A percentile compares a stretch with the other conserved stretches of the same genome.
Evolutionary conservation across 768 basidiomycete genomes (phyloP).

Genomic region (Podaxis sp.): DNA sequence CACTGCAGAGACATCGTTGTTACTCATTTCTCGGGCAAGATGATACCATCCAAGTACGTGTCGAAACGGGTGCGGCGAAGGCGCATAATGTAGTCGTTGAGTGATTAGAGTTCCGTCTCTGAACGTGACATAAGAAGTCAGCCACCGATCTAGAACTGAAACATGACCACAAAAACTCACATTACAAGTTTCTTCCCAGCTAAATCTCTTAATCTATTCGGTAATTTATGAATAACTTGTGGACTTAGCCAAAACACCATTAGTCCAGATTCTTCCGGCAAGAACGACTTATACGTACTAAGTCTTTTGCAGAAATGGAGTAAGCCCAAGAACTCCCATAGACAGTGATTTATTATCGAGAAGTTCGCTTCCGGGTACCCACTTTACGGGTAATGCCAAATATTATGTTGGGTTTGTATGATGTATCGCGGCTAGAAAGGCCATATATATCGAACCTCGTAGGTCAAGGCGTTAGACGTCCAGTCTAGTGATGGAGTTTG

Average conservation of each 20-base stretch:
- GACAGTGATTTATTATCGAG: slow-evolving; percentile 7
- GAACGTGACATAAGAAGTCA: slow-evolving; percentile 8
- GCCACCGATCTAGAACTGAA: neutral
- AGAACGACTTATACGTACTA: slow-evolving; percentile 36
- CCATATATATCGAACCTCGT: slow-evolving; percentile 3
- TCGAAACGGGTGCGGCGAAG: slow-evolving; percentile 54
- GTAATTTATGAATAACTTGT: slow-evolving; percentile 56
- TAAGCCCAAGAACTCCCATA: slow-evolving; percentile 73
- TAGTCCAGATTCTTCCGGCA: neutral
- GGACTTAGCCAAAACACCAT: slow-evolving; percentile 38
- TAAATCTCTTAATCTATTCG: slow-evolving; percentile 57
- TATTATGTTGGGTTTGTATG: neutral
- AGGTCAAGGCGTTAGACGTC: slow-evolving; percentile 2
- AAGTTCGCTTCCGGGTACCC: neutral
- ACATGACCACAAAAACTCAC: slow-evolving; percentile 33
- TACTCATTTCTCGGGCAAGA: slow-evolving; percentile 57
- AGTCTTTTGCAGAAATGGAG: slow-evolving; percentile 64
- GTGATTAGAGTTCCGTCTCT: slow-evolving; percentile 88
- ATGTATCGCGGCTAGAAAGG: neutral
- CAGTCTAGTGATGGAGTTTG: neutral
- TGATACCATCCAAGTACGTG: slow-evolving; percentile 81
- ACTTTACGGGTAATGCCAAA: neutral
- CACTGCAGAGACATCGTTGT: slow-evolving; percentile 51
- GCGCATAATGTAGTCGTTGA: slow-evolving; percentile 74
- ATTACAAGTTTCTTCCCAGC: slow-evolving; percentile 69